Conservation (phyloP, 2,329 filamentous ascomycete genomes). For the Pestalotiopsis sp. region DNA sequence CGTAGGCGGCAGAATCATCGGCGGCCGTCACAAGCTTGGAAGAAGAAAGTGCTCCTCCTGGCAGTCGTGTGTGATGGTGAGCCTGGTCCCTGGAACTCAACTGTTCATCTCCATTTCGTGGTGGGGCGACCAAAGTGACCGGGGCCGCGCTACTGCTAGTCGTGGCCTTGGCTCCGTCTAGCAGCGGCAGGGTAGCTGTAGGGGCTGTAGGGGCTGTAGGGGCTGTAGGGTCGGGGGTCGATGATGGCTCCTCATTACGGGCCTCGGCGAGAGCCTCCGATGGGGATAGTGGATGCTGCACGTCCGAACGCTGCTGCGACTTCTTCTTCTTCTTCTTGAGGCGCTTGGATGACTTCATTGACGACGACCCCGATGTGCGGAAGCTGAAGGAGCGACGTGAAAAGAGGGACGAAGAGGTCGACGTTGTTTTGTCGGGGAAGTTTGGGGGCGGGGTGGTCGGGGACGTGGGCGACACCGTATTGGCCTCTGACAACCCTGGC, state of each 20-base stretch:
- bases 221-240: background rate
- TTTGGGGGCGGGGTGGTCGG: conserved; percentile 30
- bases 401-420: conserved; percentile 17
- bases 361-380: conserved; percentile 21
- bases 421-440: conserved; percentile 25
- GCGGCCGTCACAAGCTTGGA: conserved; percentile 19
- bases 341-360: conserved; percentile 14
- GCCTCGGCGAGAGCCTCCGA: background rate
- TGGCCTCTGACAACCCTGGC: conserved; percentile 30
- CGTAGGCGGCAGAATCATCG: background rate
- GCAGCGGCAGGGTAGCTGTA: background rate
- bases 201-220: background rate
- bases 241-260: background rate
- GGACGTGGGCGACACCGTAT: conserved; percentile 29
- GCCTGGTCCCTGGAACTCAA: conserved; percentile 26
- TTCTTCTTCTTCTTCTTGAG: conserved; percentile 12
- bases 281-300: background rate
- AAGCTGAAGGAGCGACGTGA: conserved; percentile 30
- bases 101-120: conserved; percentile 3
- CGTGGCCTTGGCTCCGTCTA: conserved; percentile 5
- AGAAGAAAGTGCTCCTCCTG: background rate
- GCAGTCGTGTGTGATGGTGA: conserved; percentile 4
- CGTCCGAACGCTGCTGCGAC: background rate
- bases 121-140: conserved; percentile 1
- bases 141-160: conserved; percentile 2